Conservation (phyloP, 225 moss, liverwort and hornwort species). For the Bryoerythrophyllum caledonicum region DNA sequence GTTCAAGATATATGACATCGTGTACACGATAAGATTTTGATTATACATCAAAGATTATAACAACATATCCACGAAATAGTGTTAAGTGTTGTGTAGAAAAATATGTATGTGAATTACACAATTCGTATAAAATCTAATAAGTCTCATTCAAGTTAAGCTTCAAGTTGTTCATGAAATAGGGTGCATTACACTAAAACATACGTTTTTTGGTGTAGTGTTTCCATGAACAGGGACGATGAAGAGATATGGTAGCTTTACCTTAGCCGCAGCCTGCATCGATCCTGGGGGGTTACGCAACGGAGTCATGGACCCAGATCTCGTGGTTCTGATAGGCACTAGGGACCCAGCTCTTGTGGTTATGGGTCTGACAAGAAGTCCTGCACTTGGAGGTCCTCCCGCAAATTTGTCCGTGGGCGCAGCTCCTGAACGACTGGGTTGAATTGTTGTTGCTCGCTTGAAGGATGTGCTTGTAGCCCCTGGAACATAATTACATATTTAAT, state of each 20-base stretch:
- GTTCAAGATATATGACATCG: too few species aligned
- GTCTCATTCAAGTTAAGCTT: not conserved
- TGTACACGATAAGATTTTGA: too few species aligned
- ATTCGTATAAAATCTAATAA: not conserved
- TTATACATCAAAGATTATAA: too few species aligned
- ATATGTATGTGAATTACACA: not conserved
- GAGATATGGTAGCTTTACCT: conserved; percentile 10
- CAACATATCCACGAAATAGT: not conserved
- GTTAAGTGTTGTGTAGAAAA: too few species aligned
- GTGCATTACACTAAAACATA: not conserved
- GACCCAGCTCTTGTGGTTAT: conserved; percentile 24
- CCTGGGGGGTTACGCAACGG: conserved; percentile 24
- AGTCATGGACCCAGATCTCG: conserved; percentile 37
- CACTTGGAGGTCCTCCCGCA: conserved; percentile 15
- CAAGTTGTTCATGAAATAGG: not conserved
- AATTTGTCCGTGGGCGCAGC: conserved; percentile 15
- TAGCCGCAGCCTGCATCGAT: not conserved
- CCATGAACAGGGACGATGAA: not conserved
- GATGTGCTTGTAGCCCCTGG: conserved; percentile 32
- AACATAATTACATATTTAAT: not conserved
- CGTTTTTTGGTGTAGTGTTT: not conserved
- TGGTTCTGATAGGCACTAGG: conserved; percentile 8
- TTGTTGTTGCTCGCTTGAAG: conserved; percentile 22
- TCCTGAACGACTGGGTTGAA: conserved; percentile 14
- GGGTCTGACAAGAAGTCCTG: conserved; percentile 17